phyloP scores from a whole-genome alignment of 148 eudicot species.

The Camellia sinensis region DNA sequence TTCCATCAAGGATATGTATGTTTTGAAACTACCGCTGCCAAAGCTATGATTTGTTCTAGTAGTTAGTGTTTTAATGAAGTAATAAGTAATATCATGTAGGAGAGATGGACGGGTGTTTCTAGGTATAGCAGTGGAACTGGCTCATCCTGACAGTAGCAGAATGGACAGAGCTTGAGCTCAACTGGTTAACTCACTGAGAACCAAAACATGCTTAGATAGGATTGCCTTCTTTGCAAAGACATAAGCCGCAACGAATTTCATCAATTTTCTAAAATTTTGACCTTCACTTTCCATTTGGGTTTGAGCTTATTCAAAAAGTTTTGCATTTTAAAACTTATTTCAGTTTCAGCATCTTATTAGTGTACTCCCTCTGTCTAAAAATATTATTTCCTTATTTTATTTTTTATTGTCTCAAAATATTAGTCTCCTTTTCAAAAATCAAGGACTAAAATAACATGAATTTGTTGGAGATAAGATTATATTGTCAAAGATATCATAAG shows the following conservation, averaged over 20 bases:
- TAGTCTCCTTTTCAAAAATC: too few relatives aligned
- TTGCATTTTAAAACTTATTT: background rate
- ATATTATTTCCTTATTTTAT: too few relatives aligned
- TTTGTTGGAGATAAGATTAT: too few relatives aligned
- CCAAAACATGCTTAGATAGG: background rate
- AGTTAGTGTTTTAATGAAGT: background rate
- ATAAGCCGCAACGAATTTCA: background rate
- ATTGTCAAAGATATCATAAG: too few relatives aligned
- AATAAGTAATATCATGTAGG: background rate
- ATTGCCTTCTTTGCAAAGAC: too few relatives aligned
- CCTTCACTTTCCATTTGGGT: background rate
- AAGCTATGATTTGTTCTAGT: background rate
- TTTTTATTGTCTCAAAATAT: too few relatives aligned
- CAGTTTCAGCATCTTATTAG: background rate
- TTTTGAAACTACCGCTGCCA: background rate
- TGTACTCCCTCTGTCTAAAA: too few relatives aligned
- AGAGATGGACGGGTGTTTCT: background rate
- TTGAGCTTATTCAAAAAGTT: background rate
- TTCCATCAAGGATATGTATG: background rate
- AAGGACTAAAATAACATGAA: too few relatives aligned
- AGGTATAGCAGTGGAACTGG: constrained; percentile 1
- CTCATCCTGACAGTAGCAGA: background rate
- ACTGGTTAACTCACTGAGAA: background rate
- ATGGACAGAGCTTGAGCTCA: constrained; percentile 1
- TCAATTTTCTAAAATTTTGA: background rate